Percentiles rank a stretch among this genome's conserved stretches.
Conservation (phyloP, 306 rosid species). For the Canavalia ensiformis region DNA sequence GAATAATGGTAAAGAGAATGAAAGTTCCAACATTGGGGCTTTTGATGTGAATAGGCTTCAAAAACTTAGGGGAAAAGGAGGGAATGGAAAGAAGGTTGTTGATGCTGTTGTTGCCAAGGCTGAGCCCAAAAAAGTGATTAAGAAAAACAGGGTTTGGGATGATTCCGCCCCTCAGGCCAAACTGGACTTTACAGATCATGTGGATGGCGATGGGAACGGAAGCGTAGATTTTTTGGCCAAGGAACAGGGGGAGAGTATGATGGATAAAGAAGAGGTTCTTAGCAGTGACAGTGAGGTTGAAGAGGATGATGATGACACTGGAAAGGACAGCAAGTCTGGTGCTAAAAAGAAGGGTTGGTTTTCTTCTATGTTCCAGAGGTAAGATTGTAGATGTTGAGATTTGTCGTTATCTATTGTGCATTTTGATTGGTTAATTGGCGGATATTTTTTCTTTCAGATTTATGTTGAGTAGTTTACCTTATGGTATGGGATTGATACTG, state of each 20-base stretch:
- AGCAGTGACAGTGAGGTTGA: constrained; percentile 94
- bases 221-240: constrained; percentile 75
- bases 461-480: neutral
- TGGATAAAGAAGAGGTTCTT: constrained; percentile 92
- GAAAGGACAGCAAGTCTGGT: constrained; percentile 73
- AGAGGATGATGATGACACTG: constrained; percentile 76
- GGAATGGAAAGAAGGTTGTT: constrained; percentile 72
- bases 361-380: constrained; percentile 98
- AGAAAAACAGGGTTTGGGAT: constrained; percentile 97
- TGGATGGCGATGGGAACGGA: constrained; percentile 61
- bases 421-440: constrained; percentile 32
- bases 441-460: neutral
- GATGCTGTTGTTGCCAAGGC: constrained; percentile 61
- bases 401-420: neutral
- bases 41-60: constrained; percentile 98
- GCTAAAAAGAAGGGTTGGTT: constrained; percentile 97
- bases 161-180: constrained; percentile 67
- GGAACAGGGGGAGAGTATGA: constrained; percentile 96
- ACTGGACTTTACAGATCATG: constrained; percentile 84
- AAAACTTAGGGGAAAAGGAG: constrained; percentile 80
- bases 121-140: constrained; percentile 76
- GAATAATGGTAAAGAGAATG: constrained; percentile 69
- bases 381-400: constrained; percentile 41
- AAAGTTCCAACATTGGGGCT: constrained; percentile 83
- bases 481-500: neutral